phyloP scores from a whole-genome alignment of 257 asterid species.

The Orobanche coerulescens region DNA sequence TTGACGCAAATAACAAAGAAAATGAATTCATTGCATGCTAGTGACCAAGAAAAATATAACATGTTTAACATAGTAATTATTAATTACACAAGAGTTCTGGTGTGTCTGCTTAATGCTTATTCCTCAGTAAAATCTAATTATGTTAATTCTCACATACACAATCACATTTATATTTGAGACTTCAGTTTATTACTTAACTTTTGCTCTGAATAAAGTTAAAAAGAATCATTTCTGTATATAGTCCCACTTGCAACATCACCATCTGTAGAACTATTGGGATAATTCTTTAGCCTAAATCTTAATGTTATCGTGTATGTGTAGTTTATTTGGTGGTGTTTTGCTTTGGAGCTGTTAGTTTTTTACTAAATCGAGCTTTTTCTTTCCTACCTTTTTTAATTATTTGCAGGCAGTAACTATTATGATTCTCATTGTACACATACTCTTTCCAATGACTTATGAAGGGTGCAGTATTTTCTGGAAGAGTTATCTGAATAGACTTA shows the following conservation, averaged over 20 bases:
- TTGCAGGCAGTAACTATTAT: constrained; percentile 64
- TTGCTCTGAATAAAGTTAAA: neutral
- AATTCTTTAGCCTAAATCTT: neutral
- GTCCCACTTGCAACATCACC: constrained; percentile 6
- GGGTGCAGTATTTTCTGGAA: constrained; percentile 69
- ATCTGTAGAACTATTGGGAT: constrained; percentile 8
- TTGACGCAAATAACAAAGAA: too few relatives aligned
- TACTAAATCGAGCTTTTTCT: constrained; percentile 16
- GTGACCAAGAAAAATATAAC: too few relatives aligned
- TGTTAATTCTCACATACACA: neutral
- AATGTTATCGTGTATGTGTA: constrained; percentile 9
- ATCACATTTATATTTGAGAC: neutral
- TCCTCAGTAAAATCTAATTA: neutral
- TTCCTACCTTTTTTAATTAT: constrained; percentile 4
- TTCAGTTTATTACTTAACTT: neutral
- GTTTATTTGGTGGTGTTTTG: constrained; percentile 4
- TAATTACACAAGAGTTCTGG: neutral
- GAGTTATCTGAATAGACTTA: constrained; percentile 52
- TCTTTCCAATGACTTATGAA: constrained; percentile 75
- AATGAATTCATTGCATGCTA: too few relatives aligned
- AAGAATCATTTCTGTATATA: neutral
- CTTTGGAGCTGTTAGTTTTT: constrained; percentile 7
- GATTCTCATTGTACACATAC: constrained; percentile 59
- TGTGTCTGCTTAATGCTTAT: neutral
- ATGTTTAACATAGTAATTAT: too few relatives aligned